Percentiles rank a stretch among this genome's conserved stretches.
phyloP scores from a whole-genome alignment of 2,329 filamentous ascomycete species.

The Penicillium aurantiogriseum region DNA sequence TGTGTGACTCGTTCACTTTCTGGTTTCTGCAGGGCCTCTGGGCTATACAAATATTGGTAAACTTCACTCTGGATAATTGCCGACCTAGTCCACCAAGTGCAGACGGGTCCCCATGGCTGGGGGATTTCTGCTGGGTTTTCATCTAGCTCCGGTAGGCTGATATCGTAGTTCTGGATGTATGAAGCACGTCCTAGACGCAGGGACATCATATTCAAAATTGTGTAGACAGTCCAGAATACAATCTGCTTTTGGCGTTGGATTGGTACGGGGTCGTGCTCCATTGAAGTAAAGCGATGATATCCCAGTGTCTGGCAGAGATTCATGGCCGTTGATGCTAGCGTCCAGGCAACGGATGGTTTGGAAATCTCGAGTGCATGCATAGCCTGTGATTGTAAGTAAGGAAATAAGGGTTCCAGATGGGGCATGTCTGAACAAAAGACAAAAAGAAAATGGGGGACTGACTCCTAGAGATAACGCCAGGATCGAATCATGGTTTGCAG shows the following conservation, averaged over 20 bases:
- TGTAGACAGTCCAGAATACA: slow-evolving; percentile 61
- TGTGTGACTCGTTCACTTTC: slow-evolving; percentile 28
- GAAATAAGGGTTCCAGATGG: not conserved
- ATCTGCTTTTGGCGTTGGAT: slow-evolving; percentile 35
- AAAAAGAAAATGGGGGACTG: slow-evolving; percentile 23
- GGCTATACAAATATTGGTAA: slow-evolving; percentile 57
- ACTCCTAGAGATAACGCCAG: slow-evolving; percentile 61
- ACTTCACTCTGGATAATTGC: slow-evolving; percentile 59
- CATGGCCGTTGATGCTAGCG: slow-evolving; percentile 59
- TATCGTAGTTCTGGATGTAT: slow-evolving; percentile 60
- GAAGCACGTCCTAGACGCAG: slow-evolving; percentile 60
- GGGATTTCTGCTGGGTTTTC: slow-evolving; percentile 10
- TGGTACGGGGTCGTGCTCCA: slow-evolving; percentile 24
- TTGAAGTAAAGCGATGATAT: slow-evolving; percentile 49
- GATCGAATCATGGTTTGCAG: slow-evolving; percentile 56
- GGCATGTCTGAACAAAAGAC: not conserved
- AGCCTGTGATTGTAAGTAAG: slow-evolving; percentile 42
- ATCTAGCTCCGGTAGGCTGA: slow-evolving; percentile 46
- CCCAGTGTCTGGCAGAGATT: slow-evolving; percentile 63
- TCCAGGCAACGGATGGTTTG: slow-evolving; percentile 63
- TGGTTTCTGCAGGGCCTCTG: slow-evolving; percentile 29
- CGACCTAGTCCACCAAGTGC: slow-evolving; percentile 56
- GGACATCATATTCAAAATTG: slow-evolving; percentile 58
- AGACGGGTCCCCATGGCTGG: slow-evolving; percentile 47
- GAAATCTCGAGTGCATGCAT: slow-evolving; percentile 63